These are phyloP conservation scores for Hypoxylon sp. DNA, from an alignment of 2,329 filamentous ascomycete species.

Conservation along the genomic window DNA sequence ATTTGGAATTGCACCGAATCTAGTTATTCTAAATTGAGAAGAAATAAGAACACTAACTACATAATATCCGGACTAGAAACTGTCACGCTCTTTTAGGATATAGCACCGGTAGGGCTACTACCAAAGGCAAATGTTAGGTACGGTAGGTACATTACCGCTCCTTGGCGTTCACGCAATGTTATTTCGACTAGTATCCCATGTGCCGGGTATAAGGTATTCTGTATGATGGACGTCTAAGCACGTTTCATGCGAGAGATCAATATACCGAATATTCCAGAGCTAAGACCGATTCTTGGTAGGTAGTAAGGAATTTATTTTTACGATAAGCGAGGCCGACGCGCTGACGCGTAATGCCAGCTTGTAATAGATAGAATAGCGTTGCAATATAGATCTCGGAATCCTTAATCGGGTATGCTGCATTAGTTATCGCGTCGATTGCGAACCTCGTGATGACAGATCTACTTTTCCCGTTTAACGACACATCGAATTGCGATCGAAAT, in stretches of 20 bases:
- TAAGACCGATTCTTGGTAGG: not conserved
- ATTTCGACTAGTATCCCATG: constrained; percentile 1
- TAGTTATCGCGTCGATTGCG: constrained; percentile 32
- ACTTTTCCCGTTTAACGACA: constrained; percentile 11
- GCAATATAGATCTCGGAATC: constrained; percentile 32
- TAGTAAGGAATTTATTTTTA: not conserved
- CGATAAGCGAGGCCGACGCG: constrained; percentile 17
- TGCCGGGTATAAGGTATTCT: not conserved
- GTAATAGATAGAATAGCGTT: constrained; percentile 28
- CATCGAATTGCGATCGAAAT: not conserved
- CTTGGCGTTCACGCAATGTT: not conserved
- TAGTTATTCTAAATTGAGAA: constrained; percentile 17
- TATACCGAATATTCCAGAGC: not conserved
- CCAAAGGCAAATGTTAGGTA: constrained; percentile 3
- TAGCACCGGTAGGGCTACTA: not conserved
- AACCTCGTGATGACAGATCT: constrained; percentile 37
- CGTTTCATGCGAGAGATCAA: not conserved
- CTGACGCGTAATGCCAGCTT: constrained; percentile 15
- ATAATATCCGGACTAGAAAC: constrained; percentile 5
- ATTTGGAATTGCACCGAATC: constrained; percentile 23
- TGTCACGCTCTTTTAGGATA: constrained; percentile 8
- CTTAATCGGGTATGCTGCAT: constrained; percentile 40
- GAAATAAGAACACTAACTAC: constrained; percentile 1
- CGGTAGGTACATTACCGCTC: not conserved
- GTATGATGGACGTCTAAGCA: not conserved